phyloP scores from a whole-genome alignment of 176 grass and related monocot species.

The Oryza brachyantha region DNA sequence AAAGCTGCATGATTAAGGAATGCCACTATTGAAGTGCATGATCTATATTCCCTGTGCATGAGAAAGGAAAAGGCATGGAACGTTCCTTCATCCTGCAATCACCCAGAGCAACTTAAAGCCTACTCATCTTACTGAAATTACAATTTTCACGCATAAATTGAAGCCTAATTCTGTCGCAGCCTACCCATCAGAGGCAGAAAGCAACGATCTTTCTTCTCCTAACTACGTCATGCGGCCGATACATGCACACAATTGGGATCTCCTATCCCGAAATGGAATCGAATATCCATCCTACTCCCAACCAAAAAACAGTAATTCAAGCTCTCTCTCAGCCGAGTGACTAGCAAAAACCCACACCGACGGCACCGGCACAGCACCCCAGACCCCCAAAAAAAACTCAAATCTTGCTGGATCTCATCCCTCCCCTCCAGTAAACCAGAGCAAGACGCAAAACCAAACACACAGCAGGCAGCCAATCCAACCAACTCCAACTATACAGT shows the following conservation, averaged over 20 bases:
- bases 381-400: neutral
- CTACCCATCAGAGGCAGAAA: neutral
- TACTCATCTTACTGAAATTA: neutral
- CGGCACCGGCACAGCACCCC: too few relatives aligned
- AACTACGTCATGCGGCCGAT: neutral
- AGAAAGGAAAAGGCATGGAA: neutral
- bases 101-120: neutral
- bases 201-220: neutral
- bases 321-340: neutral
- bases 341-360: too few relatives aligned
- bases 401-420: neutral
- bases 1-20: too few relatives aligned
- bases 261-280: neutral
- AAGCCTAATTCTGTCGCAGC: neutral
- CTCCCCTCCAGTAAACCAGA: neutral
- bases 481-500: neutral
- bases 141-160: neutral
- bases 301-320: neutral
- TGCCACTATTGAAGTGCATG: too few relatives aligned
- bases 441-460: neutral
- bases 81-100: neutral
- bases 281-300: neutral
- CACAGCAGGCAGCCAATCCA: neutral
- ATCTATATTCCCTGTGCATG: neutral
- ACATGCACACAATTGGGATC: too few relatives aligned